phyloP scores from a whole-genome alignment of 1,284 basidiomycete genomes.

The Heterobasidion irregulare region DNA sequence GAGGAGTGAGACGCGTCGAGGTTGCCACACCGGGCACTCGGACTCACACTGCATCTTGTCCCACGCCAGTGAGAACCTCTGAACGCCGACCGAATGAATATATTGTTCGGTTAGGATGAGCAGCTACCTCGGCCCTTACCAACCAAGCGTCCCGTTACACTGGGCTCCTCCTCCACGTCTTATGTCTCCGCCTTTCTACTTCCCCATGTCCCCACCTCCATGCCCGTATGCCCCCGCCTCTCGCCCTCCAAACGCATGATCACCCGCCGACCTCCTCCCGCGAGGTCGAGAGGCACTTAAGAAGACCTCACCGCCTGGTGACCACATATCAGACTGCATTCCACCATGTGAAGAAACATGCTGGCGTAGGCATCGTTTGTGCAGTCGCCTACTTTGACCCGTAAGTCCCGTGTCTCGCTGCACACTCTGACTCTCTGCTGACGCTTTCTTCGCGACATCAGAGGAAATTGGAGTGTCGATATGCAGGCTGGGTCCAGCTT shows the following conservation, averaged over 20 bases:
- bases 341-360: conserved; percentile 44
- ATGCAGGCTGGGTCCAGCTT: conserved; percentile 67
- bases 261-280: too few relatives aligned
- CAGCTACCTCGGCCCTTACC: neutral
- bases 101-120: too few relatives aligned
- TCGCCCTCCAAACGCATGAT: neutral
- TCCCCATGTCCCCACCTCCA: neutral
- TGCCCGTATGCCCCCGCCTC: neutral
- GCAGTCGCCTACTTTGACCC: conserved; percentile 64
- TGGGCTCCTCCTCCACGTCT: neutral
- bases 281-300: too few relatives aligned
- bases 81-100: neutral
- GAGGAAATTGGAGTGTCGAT: conserved; percentile 74
- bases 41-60: neutral
- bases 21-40: neutral
- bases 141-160: neutral
- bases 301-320: neutral
- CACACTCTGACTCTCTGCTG: neutral
- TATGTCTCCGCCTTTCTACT: neutral
- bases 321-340: conserved; percentile 17
- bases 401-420: conserved; percentile 23
- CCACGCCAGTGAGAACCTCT: neutral
- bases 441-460: conserved; percentile 13
- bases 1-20: neutral
- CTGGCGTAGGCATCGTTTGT: conserved; percentile 47